Conservation (phyloP, 495 filamentous ascomycete genomes). For the Xylaria castorea region DNA sequence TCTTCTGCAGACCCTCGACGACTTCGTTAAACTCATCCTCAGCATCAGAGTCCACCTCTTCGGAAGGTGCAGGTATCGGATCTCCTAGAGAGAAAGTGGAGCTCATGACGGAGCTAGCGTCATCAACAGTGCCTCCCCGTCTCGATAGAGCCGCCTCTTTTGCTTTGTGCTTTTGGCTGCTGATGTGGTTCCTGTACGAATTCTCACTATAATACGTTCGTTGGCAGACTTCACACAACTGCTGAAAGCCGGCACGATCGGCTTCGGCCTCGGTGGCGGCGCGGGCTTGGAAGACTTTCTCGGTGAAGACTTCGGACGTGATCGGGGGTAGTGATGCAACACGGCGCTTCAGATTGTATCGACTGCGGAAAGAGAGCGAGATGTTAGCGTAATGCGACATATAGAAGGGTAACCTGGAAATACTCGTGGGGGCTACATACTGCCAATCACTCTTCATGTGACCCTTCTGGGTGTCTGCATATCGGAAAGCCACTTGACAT, state of each 20-base stretch:
- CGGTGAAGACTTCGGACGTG: conserved; percentile 89
- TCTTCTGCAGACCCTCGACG: conserved; percentile 76
- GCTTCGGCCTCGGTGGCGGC: conserved; percentile 81
- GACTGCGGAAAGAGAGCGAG: conserved; percentile 55
- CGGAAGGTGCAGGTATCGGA: conserved; percentile 62
- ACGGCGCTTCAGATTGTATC: conserved; percentile 97
- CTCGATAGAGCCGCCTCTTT: conserved; percentile 55
- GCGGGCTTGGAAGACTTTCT: conserved; percentile 94
- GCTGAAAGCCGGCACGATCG: conserved; percentile 89
- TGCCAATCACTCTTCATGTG: conserved; percentile 99
- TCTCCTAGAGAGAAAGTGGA: conserved; percentile 92
- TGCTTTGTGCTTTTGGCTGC: conserved; percentile 87
- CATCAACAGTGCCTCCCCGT: conserved; percentile 60
- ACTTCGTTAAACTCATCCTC: conserved; percentile 81
- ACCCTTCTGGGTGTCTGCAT: conserved; percentile 87
- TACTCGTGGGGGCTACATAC: conserved; percentile 61
- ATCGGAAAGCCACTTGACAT: conserved; percentile 94
- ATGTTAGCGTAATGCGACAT: conserved; percentile 25
- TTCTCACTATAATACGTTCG: conserved; percentile 97
- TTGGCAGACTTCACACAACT: conserved; percentile 78
- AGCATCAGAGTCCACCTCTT: conserved; percentile 64
- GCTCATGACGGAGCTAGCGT: conserved; percentile 84
- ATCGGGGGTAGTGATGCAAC: conserved; percentile 92
- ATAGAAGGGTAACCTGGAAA: conserved; percentile 17
- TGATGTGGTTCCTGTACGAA: conserved; percentile 90